Evolutionary conservation across 345 rosid genomes (phyloP).

Genomic region (Pugionium dolabratum): DNA sequence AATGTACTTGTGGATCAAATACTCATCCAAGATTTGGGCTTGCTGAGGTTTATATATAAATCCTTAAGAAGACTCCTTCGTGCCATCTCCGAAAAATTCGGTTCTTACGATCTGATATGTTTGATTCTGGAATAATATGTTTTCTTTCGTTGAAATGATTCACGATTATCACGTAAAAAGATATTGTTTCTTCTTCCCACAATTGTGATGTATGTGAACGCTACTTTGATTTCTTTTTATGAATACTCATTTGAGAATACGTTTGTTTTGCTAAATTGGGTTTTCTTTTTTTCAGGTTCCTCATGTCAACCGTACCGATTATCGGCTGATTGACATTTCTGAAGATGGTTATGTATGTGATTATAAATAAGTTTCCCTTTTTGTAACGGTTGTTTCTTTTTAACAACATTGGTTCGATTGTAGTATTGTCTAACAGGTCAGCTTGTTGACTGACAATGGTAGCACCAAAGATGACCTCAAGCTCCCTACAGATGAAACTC

Average conservation of each 20-base stretch:
- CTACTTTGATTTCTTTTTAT: no score
- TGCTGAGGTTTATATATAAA: conserved; percentile 13
- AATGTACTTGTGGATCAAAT: conserved; percentile 15
- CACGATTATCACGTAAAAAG: no score
- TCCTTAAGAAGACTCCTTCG: conserved; percentile 4
- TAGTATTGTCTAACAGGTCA: conserved; percentile 45
- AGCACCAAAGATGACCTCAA: conserved; percentile 1
- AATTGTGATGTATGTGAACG: no score
- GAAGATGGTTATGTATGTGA: conserved; percentile 66
- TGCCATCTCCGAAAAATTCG: background rate
- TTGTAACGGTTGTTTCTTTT: no score
- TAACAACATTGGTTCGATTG: background rate
- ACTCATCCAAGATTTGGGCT: conserved; percentile 22
- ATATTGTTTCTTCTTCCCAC: no score
- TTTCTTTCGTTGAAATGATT: background rate
- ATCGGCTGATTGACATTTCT: conserved; percentile 67
- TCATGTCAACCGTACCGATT: conserved; percentile 64
- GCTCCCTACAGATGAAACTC: conserved; percentile 68
- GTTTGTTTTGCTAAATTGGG: background rate
- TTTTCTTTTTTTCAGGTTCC: conserved; percentile 49
- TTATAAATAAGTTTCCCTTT: no score
- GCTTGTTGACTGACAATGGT: conserved; percentile 68
- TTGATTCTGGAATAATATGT: background rate
- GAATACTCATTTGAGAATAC: no score
- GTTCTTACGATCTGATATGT: conserved; percentile 7